Conservation (phyloP, 305 asterid species). For the Caryopteris hybrid region DNA sequence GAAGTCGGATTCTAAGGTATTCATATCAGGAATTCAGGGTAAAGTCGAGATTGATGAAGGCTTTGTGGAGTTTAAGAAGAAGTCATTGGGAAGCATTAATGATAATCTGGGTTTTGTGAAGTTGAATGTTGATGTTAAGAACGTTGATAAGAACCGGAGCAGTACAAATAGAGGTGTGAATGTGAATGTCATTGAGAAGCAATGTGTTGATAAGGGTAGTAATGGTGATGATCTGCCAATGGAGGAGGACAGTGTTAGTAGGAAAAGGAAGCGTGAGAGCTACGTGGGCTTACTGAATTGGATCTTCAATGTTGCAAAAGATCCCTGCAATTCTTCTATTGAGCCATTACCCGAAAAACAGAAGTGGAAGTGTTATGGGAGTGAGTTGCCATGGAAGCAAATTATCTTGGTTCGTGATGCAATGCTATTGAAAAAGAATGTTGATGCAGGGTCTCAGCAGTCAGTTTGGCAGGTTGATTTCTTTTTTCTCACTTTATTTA, state of each 20-base stretch:
- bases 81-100: conserved; percentile 17
- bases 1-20: conserved; percentile 44
- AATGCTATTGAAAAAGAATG: conserved; percentile 35
- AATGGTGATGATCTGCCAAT: conserved; percentile 1
- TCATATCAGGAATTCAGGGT: conserved; percentile 33
- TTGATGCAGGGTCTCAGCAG: conserved; percentile 37
- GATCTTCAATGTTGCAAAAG: conserved; percentile 44
- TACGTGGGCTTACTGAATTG: conserved; percentile 37
- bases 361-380: conserved; percentile 53
- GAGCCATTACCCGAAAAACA: conserved; percentile 40
- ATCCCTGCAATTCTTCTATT: conserved; percentile 42
- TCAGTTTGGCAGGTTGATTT: conserved; percentile 53
- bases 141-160: conserved; percentile 4
- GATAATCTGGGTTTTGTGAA: conserved; percentile 20
- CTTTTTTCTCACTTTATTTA: conserved; percentile 13
- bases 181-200: conserved; percentile 16
- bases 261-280: conserved; percentile 50
- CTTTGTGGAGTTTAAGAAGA: conserved; percentile 21
- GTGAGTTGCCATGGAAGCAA: conserved; percentile 55
- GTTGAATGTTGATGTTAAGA: conserved; percentile 14
- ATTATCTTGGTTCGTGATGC: conserved; percentile 43
- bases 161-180: neutral
- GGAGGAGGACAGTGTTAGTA: conserved; percentile 13
- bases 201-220: conserved; percentile 6
- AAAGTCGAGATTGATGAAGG: conserved; percentile 32